Base-by-base conservation (phyloP, 768 basidiomycete genomes). In the Galerina marginata region DNA sequence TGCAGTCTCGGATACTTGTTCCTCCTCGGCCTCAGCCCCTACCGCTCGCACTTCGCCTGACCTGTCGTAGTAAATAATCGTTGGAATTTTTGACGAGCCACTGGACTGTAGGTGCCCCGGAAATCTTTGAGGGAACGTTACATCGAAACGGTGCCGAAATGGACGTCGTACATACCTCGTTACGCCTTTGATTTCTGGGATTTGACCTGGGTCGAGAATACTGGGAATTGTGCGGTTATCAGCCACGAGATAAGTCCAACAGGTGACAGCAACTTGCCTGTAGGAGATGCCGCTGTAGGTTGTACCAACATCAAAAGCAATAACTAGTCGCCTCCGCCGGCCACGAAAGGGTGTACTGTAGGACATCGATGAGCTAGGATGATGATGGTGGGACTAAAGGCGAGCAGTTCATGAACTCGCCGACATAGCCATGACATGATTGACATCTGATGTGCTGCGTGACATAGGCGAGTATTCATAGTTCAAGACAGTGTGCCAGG, bases 1-100 rank as follows among this genome's bases (percentile, higher is more conserved):
- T 1, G 82, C 78, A 51, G 16, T 67, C 60, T 80, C 78, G 1
- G 77, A 67, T 2, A 75, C 67, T 20, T 71, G 71, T 59, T 80
- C 81, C 40, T 71, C 71, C 11, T 69, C 61, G 1, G 83, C 79
- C 59, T 84, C 82, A 0, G 81, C 81, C 0, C 84, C 84, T n/a
- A 77, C 68, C 0, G 83, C 84, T 29, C 68, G 72, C 2, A 79
- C 72, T 2, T 25, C 54, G 2, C 81, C 83, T 3, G 64, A 44
- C 0, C 54, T 51, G 58, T 84, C 81, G 56, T 85, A 86, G 61
- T 81, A 83, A 33, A 71, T 66, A 40, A 68, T 51, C 1, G 69
- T 69, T 1, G 68, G 69, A 6, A 69, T 66, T 54, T 71, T 86
- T 9, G 74, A 78, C 37, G 79, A 78, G 0, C 80, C 80, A 2